Conservation (phyloP, 169 alveolate species). For the Blepharisma undulans region DNA sequence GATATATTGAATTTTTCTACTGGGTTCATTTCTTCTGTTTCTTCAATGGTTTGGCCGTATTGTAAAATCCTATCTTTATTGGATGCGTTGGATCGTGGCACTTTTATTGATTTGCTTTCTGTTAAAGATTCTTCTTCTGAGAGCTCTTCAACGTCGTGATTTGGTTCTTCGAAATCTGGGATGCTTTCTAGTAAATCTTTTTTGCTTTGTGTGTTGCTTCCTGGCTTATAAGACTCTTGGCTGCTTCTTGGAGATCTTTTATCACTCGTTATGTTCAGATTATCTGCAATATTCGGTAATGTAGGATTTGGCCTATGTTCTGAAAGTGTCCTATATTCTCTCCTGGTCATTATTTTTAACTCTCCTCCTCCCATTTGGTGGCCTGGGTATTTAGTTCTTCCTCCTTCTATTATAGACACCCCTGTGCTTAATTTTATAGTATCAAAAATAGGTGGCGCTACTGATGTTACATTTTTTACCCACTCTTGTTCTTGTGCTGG, state of each 20-base stretch:
- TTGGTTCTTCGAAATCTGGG: conserved; percentile 30
- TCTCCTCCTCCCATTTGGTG: background rate
- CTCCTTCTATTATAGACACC: conserved; percentile 17
- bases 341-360: background rate
- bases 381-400: conserved; percentile 3
- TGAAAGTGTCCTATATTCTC: background rate
- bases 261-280: background rate
- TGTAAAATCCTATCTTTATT: background rate
- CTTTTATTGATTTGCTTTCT: background rate
- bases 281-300: background rate
- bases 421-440: conserved; percentile 7
- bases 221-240: background rate
- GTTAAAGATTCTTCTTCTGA: background rate
- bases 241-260: conserved; percentile 18
- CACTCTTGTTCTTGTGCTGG: conserved; percentile 26
- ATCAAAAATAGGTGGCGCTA: conserved; percentile 26
- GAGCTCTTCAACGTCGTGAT: background rate
- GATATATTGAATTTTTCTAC: conserved; percentile 13
- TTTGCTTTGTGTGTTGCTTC: background rate
- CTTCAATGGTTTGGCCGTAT: background rate
- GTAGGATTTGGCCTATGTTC: background rate
- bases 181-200: conserved; percentile 20
- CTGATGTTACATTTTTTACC: conserved; percentile 29
- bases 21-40: background rate
- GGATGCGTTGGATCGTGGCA: background rate